These are phyloP conservation scores for Leccinellum rugosiceps DNA, from an alignment of 768 basidiomycete species.

Conservation along the genomic window DNA sequence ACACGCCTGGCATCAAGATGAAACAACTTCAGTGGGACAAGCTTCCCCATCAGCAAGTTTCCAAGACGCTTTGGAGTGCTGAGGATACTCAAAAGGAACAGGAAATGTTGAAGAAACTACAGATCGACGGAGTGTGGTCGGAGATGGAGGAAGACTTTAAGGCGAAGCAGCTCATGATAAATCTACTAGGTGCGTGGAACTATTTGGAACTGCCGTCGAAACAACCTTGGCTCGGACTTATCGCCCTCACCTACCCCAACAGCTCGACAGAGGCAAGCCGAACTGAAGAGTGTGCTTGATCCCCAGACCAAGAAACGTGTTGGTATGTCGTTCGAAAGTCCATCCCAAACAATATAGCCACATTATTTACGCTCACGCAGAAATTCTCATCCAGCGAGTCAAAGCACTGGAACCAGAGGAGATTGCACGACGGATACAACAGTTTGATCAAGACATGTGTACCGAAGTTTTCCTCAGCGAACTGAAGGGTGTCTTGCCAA, in stretches of 20 bases:
- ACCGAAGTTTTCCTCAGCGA: slow-evolving; percentile 88
- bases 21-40: slow-evolving; percentile 99
- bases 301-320: slow-evolving; percentile 90
- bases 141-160: slow-evolving; percentile 99
- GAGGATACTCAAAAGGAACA: slow-evolving; percentile 64
- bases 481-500: slow-evolving; percentile 82
- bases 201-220: background rate
- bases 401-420: slow-evolving; percentile 83
- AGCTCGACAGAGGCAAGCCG: slow-evolving; percentile 84
- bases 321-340: slow-evolving; percentile 51
- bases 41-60: slow-evolving; percentile 82
- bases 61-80: slow-evolving; percentile 81
- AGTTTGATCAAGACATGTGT: slow-evolving; percentile 85
- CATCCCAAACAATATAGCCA: background rate
- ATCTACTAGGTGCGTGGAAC: slow-evolving; percentile 67
- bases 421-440: slow-evolving; percentile 77
- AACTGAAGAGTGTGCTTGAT: slow-evolving; percentile 88
- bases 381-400: slow-evolving; percentile 89
- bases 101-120: slow-evolving; percentile 79
- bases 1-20: slow-evolving; percentile 88
- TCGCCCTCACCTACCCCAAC: slow-evolving; percentile 14
- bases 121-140: slow-evolving; percentile 83
- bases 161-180: slow-evolving; percentile 90
- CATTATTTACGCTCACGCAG: slow-evolving; percentile 37
- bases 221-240: background rate